Conservation (phyloP, 768 basidiomycete genomes). For the Mycena belliarum region DNA sequence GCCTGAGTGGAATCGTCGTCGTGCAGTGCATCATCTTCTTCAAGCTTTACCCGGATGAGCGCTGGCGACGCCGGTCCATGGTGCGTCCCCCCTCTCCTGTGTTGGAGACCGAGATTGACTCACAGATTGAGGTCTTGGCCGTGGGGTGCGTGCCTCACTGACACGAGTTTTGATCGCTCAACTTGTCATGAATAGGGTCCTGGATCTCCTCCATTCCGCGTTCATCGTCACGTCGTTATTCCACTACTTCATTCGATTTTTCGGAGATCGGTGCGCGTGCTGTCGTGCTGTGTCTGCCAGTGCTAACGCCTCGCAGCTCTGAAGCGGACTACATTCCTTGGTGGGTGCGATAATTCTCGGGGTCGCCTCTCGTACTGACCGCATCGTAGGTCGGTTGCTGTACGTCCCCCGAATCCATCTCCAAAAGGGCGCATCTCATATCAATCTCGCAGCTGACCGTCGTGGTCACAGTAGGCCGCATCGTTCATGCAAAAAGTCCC, state of each 20-base stretch:
- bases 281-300: background rate
- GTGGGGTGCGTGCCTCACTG: slow-evolving; percentile 3
- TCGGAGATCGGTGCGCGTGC: slow-evolving; percentile 28
- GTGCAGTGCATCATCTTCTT: slow-evolving; percentile 24
- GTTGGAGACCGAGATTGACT: too few relatives aligned
- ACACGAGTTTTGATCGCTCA: background rate
- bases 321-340: slow-evolving; percentile 11
- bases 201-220: slow-evolving; percentile 34
- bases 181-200: slow-evolving; percentile 17
- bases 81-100: background rate
- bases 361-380: too few relatives aligned
- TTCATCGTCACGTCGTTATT: slow-evolving; percentile 35
- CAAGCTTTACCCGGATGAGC: slow-evolving; percentile 19
- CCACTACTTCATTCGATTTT: slow-evolving; percentile 32
- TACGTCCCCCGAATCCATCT: background rate
- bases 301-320: background rate
- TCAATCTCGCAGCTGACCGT: slow-evolving; percentile 2
- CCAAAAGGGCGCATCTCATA: too few relatives aligned
- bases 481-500: too few relatives aligned
- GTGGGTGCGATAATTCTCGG: background rate
- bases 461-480: slow-evolving; percentile 11
- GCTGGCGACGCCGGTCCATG: background rate
- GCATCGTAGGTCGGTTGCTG: slow-evolving; percentile 13
- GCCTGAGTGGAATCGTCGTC: slow-evolving; percentile 23
- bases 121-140: background rate